Conservation (phyloP, 2,329 filamentous ascomycete species). For the Colletotrichum cereale region DNA sequence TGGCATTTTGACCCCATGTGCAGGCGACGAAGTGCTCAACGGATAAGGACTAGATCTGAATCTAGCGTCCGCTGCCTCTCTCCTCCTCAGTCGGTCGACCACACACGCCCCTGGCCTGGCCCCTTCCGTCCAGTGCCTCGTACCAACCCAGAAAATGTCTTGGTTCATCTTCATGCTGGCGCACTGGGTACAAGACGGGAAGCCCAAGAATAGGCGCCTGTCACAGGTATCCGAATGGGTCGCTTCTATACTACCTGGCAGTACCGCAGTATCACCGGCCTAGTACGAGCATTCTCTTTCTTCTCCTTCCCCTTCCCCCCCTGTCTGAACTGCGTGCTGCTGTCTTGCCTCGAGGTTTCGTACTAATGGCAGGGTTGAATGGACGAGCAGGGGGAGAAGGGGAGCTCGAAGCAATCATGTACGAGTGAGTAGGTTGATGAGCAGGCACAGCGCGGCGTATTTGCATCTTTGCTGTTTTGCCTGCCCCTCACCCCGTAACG, state of each 20-base stretch:
- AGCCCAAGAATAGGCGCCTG: constrained; percentile 5
- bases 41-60: constrained; percentile 27
- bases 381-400: neutral
- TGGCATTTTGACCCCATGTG: constrained; percentile 32
- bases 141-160: constrained; percentile 5
- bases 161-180: neutral
- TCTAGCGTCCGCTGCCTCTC: constrained; percentile 10
- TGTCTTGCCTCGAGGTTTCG: neutral
- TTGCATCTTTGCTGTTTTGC: neutral
- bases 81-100: neutral
- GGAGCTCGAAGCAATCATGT: neutral
- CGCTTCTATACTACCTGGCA: neutral
- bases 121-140: too few relatives aligned
- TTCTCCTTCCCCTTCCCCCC: neutral
- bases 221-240: constrained; percentile 1
- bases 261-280: constrained; percentile 14
- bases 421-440: neutral
- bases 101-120: neutral
- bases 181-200: constrained; percentile 11
- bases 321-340: constrained; percentile 5
- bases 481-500: neutral
- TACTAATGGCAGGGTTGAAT: neutral
- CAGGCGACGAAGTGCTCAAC: constrained; percentile 32
- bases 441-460: neutral
- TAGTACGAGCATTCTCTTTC: neutral